These are phyloP conservation scores for Trichoderma sp. DNA, from an alignment of 2,329 filamentous ascomycete species.

Conservation along the genomic window DNA sequence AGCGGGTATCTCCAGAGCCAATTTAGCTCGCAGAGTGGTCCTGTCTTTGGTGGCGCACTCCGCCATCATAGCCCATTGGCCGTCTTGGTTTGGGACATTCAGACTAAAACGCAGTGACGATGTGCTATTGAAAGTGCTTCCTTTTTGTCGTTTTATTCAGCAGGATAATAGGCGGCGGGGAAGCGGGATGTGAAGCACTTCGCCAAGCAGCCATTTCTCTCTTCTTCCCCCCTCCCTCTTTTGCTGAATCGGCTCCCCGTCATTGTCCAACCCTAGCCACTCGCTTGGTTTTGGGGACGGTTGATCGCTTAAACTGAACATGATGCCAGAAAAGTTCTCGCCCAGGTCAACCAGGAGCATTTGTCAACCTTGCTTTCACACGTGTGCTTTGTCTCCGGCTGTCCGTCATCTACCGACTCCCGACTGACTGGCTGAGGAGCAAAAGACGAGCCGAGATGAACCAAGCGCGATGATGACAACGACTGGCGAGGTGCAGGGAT, in stretches of 20 bases:
- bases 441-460: constrained; percentile 12
- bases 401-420: constrained; percentile 5
- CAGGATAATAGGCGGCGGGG: neutral
- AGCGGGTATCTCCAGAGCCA: constrained; percentile 16
- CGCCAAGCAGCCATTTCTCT: neutral
- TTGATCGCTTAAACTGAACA: neutral
- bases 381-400: neutral
- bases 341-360: neutral
- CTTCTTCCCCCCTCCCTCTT: neutral
- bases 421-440: neutral
- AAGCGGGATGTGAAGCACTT: neutral
- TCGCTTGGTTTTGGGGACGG: neutral
- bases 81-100: neutral
- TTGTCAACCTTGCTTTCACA: constrained; percentile 1
- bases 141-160: neutral
- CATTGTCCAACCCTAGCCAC: neutral
- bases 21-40: constrained; percentile 13
- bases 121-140: neutral
- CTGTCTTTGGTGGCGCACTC: neutral
- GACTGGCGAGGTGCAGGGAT: neutral
- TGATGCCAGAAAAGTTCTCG: neutral
- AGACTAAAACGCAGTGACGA: neutral
- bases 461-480: constrained; percentile 12
- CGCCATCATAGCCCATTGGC: constrained; percentile 9
- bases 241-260: neutral